phyloP scores from a whole-genome alignment of 495 filamentous ascomycete species.

The Bathelium albidoporum region DNA sequence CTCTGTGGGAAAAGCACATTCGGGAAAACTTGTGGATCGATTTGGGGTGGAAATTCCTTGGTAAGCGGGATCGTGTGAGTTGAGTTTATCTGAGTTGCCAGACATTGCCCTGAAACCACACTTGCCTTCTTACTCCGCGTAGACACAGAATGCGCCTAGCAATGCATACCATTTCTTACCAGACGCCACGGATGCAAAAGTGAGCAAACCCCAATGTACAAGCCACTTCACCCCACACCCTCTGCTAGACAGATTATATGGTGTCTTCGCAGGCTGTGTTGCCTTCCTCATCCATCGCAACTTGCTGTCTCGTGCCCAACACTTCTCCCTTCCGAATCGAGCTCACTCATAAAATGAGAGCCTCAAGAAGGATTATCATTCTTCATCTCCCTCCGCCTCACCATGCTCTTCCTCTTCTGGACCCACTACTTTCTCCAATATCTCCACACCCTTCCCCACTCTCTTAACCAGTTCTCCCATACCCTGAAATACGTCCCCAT shows the following conservation, averaged over 20 bases:
- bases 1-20: conserved; percentile 16
- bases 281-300: neutral
- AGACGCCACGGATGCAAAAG: no score
- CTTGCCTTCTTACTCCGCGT: neutral
- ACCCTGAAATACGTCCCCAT: conserved; percentile 19
- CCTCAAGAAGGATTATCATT: no score
- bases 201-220: no score
- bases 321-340: neutral
- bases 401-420: conserved; percentile 11
- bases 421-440: conserved; percentile 20
- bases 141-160: neutral
- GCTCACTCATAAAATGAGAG: no score
- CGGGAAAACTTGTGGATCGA: conserved; percentile 32
- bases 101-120: neutral
- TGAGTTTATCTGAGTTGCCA: neutral
- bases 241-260: no score
- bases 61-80: conserved; percentile 14
- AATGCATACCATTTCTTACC: neutral
- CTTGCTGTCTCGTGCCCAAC: neutral
- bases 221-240: no score
- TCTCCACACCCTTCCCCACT: conserved; percentile 18
- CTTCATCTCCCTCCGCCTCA: neutral
- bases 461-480: conserved; percentile 16
- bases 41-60: conserved; percentile 30
- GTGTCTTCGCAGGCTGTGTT: neutral